A percentile compares a stretch with the other conserved stretches of the same genome.
Conservation (phyloP, 257 asterid species). For the Scutellaria barbata region DNA sequence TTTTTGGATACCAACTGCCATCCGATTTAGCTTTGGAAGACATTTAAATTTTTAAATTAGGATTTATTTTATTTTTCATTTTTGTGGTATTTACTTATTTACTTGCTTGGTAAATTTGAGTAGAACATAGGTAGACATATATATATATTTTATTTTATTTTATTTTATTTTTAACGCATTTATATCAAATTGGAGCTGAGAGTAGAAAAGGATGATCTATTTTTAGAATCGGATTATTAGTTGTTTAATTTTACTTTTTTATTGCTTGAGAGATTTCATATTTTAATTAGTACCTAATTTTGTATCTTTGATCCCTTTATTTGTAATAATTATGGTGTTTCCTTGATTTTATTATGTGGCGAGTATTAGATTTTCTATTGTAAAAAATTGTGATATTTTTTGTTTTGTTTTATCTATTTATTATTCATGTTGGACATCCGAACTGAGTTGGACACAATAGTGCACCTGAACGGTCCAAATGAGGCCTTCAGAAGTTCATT, state of each 20-base stretch:
- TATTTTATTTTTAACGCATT: no score
- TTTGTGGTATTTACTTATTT: not conserved
- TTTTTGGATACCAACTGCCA: constrained; percentile 76
- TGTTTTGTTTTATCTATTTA: not conserved
- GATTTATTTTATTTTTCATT: not conserved
- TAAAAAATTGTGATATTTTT: not conserved
- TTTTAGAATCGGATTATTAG: not conserved
- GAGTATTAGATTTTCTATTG: not conserved
- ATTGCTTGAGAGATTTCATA: not conserved
- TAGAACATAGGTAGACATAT: not conserved
- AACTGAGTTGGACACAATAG: no score
- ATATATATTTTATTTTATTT: not conserved
- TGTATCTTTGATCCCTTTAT: not conserved
- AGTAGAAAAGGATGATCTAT: no score
- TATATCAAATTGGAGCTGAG: no score
- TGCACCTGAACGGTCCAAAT: no score
- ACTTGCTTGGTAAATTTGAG: not conserved
- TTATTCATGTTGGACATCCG: no score
- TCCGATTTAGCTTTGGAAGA: constrained; percentile 66
- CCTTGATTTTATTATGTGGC: not conserved
- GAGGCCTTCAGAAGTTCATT: no score
- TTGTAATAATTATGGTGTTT: not conserved
- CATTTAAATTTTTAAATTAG: constrained; percentile 34
- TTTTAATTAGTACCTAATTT: not conserved
- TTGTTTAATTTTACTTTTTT: not conserved